phyloP scores from a whole-genome alignment of 2,329 filamentous ascomycete species.

The Ceratocystis huliohia region DNA sequence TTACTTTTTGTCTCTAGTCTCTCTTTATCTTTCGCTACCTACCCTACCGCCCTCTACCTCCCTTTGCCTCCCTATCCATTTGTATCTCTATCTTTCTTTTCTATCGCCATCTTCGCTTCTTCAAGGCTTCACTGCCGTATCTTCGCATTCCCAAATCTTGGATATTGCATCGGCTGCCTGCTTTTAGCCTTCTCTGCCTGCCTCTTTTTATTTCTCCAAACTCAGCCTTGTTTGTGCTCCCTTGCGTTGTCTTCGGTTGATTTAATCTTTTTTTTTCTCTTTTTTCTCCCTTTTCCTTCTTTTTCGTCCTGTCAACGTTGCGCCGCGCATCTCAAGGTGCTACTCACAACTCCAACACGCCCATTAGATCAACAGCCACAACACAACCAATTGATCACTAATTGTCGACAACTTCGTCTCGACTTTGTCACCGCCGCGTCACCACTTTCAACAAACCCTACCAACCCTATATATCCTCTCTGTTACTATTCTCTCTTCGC shows the following conservation, averaged over 20 bases:
- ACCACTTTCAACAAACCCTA: background rate
- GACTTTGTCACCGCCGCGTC: background rate
- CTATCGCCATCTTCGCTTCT: background rate
- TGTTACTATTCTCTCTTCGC: too few species aligned
- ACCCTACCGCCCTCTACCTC: background rate
- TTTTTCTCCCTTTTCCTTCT: background rate
- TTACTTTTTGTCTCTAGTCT: background rate
- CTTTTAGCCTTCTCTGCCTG: background rate
- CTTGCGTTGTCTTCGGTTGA: background rate
- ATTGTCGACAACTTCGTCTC: background rate
- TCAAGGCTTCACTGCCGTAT: background rate
- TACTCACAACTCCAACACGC: background rate
- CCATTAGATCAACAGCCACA: background rate
- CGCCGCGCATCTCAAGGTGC: conserved; percentile 11
- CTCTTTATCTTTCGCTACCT: too few species aligned
- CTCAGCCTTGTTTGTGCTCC: conserved; percentile 12
- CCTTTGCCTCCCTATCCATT: background rate
- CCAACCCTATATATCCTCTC: background rate
- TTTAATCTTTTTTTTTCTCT: background rate
- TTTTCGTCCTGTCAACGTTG: background rate
- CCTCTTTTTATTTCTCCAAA: background rate
- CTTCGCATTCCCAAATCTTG: background rate
- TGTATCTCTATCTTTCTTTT: background rate
- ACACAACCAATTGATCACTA: background rate
- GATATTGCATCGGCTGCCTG: background rate